Base-by-base conservation (phyloP, 768 basidiomycete genomes). In the Lentinula sp. region DNA sequence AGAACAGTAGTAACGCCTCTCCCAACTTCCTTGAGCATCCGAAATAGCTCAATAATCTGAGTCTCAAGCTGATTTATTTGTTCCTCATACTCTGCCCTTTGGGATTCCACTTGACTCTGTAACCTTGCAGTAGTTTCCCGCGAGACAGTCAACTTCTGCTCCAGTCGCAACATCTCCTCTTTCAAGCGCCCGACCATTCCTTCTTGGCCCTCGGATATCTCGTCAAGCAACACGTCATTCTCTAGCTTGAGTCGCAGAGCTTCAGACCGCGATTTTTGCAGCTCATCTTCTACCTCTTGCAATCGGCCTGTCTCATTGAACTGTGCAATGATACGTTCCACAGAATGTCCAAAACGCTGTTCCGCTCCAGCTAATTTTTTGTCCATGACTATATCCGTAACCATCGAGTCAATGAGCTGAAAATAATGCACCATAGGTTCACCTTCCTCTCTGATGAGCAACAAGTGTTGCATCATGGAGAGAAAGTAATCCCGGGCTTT, bases 11-110 rank as follows among this genome's bases (percentile, higher is more conserved):
- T 89, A 40, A 93, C 82, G 13, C 89, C 88, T 60, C 82, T 85
- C 15, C 89, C 86, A 39, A 89, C 82, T 67, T 96, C 91, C 70
- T 86, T 91, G 58, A 98, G 78, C 93, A 97, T 96, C 65, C 89
- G 82, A 77, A 95, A 98, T 16, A 98, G 74, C 70, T 97, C 95
- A 80, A 91, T 84, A 63, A 96, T 95, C 76, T 97, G 92, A 11
- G 88, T 82, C 69, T 97, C 94, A 13, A 96, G 85, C 70, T 96
- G 91, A 3, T 84, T 79, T 60, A 98, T 93, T 65, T 85, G 85
- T 61, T 93, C 91, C 68, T 95, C 91, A 68, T 95, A 95, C 13
- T 83, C 85, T 15, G 76, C 70, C 70, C 88, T 91, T 74, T 95
- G 91, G 43, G 82, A 80, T 65, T 84, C 86, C 58, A 97, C 74